Conservation (phyloP, 345 rosid genomes). For the Camelina sativa region DNA sequence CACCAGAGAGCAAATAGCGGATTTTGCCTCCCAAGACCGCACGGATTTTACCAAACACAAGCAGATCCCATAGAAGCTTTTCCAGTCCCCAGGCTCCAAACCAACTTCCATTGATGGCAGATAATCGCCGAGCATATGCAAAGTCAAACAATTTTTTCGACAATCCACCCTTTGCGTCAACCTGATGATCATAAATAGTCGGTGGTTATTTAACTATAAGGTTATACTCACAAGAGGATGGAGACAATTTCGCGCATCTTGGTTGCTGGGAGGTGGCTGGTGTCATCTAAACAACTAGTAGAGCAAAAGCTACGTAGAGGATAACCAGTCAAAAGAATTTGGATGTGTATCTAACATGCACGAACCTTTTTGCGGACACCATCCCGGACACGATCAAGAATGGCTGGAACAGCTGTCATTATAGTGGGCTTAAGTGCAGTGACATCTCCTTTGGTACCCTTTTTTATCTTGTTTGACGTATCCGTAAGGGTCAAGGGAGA, state of each 20-base stretch:
- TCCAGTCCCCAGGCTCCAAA: conserved; percentile 97
- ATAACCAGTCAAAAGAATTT: conserved; percentile 18
- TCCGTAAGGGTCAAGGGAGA: conserved; percentile 95
- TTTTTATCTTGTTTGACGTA: conserved; percentile 89
- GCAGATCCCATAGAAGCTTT: conserved; percentile 76
- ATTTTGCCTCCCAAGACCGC: conserved; percentile 89
- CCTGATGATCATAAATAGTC: conserved; percentile 53
- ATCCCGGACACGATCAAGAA: conserved; percentile 97
- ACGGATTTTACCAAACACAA: conserved; percentile 83
- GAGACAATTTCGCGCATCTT: conserved; percentile 1
- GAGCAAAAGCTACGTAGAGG: conserved; percentile 1
- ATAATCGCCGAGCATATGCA: conserved; percentile 88
- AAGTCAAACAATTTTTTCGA: conserved; percentile 80
- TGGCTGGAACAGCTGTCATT: conserved; percentile 99
- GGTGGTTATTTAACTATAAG: conserved; percentile 10
- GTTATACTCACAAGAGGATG: background rate
- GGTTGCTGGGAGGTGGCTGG: conserved; percentile 8
- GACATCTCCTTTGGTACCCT: conserved; percentile 93
- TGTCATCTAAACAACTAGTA: conserved; percentile 19
- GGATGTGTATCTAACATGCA: conserved; percentile 3
- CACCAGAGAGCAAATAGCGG: conserved; percentile 96
- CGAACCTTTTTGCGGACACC: conserved; percentile 95
- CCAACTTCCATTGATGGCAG: conserved; percentile 96
- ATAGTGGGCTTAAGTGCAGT: conserved; percentile 77
- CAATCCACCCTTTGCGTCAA: conserved; percentile 83